Percentiles rank a stretch among this genome's conserved stretches.
These are phyloP conservation scores for Ascobolus immersus DNA, from an alignment of 495 filamentous ascomycete genomes.

Conservation along the genomic window DNA sequence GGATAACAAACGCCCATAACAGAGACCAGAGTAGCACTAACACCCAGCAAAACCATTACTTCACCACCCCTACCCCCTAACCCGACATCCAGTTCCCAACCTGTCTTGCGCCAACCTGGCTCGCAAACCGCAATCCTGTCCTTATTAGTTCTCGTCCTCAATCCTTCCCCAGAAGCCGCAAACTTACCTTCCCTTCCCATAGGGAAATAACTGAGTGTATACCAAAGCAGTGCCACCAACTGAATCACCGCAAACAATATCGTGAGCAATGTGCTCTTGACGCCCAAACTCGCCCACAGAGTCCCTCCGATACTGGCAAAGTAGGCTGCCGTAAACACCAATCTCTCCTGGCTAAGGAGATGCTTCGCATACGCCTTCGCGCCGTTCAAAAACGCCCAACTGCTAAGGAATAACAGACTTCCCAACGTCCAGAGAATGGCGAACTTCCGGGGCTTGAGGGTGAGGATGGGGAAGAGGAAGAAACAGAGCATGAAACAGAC, in stretches of 20 bases:
- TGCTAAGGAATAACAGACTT: slow-evolving; percentile 66
- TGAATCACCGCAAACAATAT: slow-evolving; percentile 66
- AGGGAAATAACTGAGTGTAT: slow-evolving; percentile 90
- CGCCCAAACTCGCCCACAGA: slow-evolving; percentile 77
- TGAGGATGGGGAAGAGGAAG: slow-evolving; percentile 55
- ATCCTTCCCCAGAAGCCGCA: background rate
- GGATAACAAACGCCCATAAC: no score
- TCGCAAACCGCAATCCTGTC: no score
- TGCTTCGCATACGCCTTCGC: slow-evolving; percentile 59
- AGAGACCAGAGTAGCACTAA: no score
- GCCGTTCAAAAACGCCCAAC: slow-evolving; percentile 87
- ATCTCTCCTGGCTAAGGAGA: slow-evolving; percentile 53
- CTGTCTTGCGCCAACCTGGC: no score
- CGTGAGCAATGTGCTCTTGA: slow-evolving; percentile 53
- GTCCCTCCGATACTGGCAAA: slow-evolving; percentile 84
- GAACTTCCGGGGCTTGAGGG: slow-evolving; percentile 68
- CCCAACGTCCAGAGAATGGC: slow-evolving; percentile 94
- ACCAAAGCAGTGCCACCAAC: slow-evolving; percentile 64
- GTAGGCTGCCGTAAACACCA: slow-evolving; percentile 91
- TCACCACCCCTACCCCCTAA: no score
- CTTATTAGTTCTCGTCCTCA: no score
- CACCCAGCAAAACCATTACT: no score
- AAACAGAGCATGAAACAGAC: slow-evolving; percentile 87
- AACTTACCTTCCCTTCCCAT: slow-evolving; percentile 78
- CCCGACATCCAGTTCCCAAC: no score